Evolutionary conservation across 179 eudicot species (phyloP), one percentile per base, ranked within the genome.

Genomic region (Drosera spatulata): DNA sequence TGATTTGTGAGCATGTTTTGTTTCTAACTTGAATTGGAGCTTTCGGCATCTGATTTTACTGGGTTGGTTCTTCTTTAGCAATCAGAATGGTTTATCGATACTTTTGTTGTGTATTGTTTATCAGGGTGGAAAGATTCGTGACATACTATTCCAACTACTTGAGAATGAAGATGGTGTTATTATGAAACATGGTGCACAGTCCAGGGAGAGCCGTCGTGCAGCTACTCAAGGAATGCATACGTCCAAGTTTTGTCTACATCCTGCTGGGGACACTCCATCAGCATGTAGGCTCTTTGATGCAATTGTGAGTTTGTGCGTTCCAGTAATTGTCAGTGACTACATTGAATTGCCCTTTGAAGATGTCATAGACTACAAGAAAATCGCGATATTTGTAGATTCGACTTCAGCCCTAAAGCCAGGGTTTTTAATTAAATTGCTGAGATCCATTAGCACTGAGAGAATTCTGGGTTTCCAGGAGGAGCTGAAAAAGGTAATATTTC

Each of bases 261-360:
- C 91, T 43, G 96, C 96, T 65, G 96, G 96, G 54, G 96, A 88
- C 73, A 88, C 96, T 56, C 96, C 96, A 56, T 88, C 96, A 41
- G 95, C 96, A 12, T 85, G 94, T 67, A 78, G 96, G 57, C 85
- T 88, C 22, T 88, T 88, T 75, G 96, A 88, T 84, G 96, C 96
- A 55, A 80, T 88, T 70, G 96, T 88, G 65, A 88, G 96, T 80
- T 67, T 88, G 69, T 88, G 96, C 77, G 61, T 88, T 51, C 96
- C 96, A 8, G 96, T 86, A 10, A 79, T 88, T 59, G 76, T 88
- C 67, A 88, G 96, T 51, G 88, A 88, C 73, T 71, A 75, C 50
- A 84, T 88, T 69, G 96, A 88, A 79, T 76, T 88, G 76, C 96
- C 96, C 50, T 88, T 88, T 66, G 96, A 88, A 73, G 91, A 88